Conservation (phyloP, 768 basidiomycete genomes). For the Tubosaeta sp. region DNA sequence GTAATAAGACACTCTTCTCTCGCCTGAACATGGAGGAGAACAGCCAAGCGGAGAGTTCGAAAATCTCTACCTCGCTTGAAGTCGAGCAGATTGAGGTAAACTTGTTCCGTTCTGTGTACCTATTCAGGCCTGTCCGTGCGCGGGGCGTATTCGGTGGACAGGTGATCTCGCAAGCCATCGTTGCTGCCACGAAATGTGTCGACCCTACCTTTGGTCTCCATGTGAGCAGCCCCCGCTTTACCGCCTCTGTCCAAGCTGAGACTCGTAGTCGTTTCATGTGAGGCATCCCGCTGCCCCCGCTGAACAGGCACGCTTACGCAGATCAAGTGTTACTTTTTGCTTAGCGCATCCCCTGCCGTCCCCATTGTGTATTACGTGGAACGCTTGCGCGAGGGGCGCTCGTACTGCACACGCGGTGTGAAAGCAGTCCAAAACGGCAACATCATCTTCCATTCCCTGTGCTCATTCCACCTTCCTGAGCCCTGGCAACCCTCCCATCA, state of each 20-base stretch:
- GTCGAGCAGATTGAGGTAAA: slow-evolving; percentile 75
- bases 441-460: slow-evolving; percentile 60
- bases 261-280: slow-evolving; percentile 64
- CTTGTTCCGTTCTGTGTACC: slow-evolving; percentile 71
- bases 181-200: slow-evolving; percentile 75
- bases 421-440: slow-evolving; percentile 55
- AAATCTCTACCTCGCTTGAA: slow-evolving; percentile 70
- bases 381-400: slow-evolving; percentile 66
- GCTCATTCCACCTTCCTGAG: slow-evolving; percentile 81
- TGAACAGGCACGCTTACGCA: slow-evolving; percentile 4
- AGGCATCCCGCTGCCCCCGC: slow-evolving; percentile 21
- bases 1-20: too few relatives aligned
- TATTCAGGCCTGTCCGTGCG: slow-evolving; percentile 56
- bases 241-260: not conserved
- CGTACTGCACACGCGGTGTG: slow-evolving; percentile 64
- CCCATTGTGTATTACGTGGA: slow-evolving; percentile 81
- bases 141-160: slow-evolving; percentile 87
- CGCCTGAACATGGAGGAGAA: slow-evolving; percentile 31
- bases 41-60: slow-evolving; percentile 57
- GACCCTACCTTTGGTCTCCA: slow-evolving; percentile 62
- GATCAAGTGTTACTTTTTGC: slow-evolving; percentile 74
- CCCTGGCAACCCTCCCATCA: slow-evolving; percentile 68
- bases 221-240: slow-evolving; percentile 42
- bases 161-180: slow-evolving; percentile 84
- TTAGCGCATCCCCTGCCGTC: slow-evolving; percentile 64